Evolutionary conservation across 441 rosid genomes (phyloP).

Genomic region (Corymbia citriodora): DNA sequence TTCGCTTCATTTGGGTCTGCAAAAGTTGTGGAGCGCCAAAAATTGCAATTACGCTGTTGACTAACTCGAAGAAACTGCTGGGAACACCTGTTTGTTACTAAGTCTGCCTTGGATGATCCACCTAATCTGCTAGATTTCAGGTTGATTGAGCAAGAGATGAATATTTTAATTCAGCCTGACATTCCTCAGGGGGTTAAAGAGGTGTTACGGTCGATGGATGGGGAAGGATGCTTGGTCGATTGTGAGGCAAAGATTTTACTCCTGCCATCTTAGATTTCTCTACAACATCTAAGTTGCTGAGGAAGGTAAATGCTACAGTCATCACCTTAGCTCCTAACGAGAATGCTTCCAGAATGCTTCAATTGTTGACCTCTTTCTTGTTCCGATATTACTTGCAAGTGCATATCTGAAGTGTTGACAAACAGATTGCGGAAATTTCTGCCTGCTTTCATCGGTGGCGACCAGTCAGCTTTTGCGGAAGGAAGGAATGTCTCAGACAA

Average conservation of each 20-base stretch:
- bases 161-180: neutral
- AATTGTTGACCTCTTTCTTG: neutral
- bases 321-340: neutral
- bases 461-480: neutral
- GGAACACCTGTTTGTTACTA: neutral
- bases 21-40: neutral
- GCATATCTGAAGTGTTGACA: neutral
- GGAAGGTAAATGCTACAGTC: neutral
- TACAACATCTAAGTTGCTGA: neutral
- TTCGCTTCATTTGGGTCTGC: neutral
- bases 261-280: neutral
- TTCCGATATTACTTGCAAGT: neutral
- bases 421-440: neutral
- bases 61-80: neutral
- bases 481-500: neutral
- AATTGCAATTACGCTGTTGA: neutral
- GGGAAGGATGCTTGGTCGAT: neutral
- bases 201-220: neutral
- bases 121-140: neutral
- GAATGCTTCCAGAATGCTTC: neutral
- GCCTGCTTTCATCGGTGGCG: neutral
- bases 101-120: neutral
- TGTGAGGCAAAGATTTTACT: neutral
- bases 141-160: neutral
- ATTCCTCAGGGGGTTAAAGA: neutral